phyloP scores from a whole-genome alignment of 78 protist species.

The slime mould (Dictyostelium discoideum) region dicty_2.7 NC_007091.3:1153001-1153500 shows the following conservation, averaged over 20 bases:
- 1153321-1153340: conserved; percentile 46
- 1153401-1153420: neutral
- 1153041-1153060: neutral
- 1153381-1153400: conserved; percentile 36
- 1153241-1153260: conserved; percentile 36
- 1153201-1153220: conserved; percentile 10
- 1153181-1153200: conserved; percentile 52
- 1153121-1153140: conserved; percentile 50
- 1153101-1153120: neutral
- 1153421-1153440: neutral
- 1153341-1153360: conserved; percentile 51
- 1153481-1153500: neutral
- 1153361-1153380: conserved; percentile 19
- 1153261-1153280: neutral
- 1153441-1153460: neutral
- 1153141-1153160: conserved; percentile 34
- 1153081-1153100: conserved; percentile 8
- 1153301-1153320: too few species aligned
- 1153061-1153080: neutral
- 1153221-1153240: conserved; percentile 47
- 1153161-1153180: conserved; percentile 26
- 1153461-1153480: neutral
- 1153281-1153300: neutral
- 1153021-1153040: neutral
- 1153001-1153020: conserved; percentile 35